phyloP scores from a whole-genome alignment of 2,329 filamentous ascomycete genomes.

The Neonectria hederae region DNA sequence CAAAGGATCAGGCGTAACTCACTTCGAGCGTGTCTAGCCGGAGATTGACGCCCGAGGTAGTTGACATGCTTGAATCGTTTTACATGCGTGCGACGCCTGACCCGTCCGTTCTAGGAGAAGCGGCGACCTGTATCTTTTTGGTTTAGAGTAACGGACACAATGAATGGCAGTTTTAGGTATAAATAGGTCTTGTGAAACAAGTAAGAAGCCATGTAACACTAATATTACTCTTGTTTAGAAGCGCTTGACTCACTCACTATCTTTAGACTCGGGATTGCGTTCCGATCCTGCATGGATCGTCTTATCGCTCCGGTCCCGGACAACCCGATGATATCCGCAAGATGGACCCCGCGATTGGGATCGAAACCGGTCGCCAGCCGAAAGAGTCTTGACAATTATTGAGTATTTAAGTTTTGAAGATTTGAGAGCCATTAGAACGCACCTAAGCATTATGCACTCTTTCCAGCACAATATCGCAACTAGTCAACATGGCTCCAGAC shows the following conservation, averaged over 20 bases:
- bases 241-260: neutral
- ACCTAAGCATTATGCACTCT: too few species aligned
- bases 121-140: neutral
- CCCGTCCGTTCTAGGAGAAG: neutral
- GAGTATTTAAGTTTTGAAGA: too few species aligned
- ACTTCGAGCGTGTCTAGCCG: conserved; percentile 13
- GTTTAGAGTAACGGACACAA: neutral
- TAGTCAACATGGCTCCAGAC: neutral
- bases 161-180: neutral
- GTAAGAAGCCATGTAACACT: too few species aligned
- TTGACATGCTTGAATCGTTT: neutral
- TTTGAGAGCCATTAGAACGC: too few species aligned
- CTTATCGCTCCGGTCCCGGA: neutral
- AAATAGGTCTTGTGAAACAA: too few species aligned
- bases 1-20: neutral
- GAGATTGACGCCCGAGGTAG: neutral
- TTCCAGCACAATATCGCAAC: too few species aligned
- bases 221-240: neutral
- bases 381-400: too few species aligned
- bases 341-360: neutral
- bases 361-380: neutral
- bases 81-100: neutral
- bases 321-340: neutral
- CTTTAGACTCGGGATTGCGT: neutral
- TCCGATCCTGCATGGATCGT: neutral